Evolutionary conservation across 257 asterid genomes (phyloP).

Genomic region (Leptodermis oblonga): DNA sequence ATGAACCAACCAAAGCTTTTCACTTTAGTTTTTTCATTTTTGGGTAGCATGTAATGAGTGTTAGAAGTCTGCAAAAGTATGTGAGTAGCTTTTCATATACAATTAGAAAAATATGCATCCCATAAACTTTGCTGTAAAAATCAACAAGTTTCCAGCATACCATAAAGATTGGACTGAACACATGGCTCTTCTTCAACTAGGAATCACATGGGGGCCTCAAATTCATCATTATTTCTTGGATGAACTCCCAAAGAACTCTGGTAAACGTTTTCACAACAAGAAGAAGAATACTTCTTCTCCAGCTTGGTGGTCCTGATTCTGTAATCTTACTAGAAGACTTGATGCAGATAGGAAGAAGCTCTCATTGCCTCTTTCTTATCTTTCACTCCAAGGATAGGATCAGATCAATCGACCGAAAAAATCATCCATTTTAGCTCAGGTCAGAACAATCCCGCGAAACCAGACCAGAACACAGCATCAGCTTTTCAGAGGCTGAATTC

Average conservation of each 20-base stretch:
- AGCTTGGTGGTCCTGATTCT: not conserved
- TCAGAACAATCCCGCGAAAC: not conserved
- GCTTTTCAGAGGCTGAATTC: not conserved
- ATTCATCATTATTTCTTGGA: no score
- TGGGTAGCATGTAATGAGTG: no score
- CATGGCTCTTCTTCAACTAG: no score
- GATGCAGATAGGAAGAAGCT: not conserved
- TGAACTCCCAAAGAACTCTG: not conserved
- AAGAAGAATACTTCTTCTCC: slow-evolving; percentile 1
- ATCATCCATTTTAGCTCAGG: not conserved
- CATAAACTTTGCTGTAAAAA: no score
- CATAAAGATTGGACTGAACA: no score
- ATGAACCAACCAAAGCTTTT: no score
- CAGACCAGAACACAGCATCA: not conserved
- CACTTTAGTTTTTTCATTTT: no score
- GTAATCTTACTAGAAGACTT: not conserved
- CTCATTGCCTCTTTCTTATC: not conserved
- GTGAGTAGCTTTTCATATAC: no score
- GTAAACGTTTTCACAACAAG: not conserved
- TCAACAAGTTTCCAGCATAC: no score
- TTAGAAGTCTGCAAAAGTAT: no score
- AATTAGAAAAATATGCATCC: no score
- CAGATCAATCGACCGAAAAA: not conserved
- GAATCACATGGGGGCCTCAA: no score
- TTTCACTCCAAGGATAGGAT: slow-evolving; percentile 2